Conservation (phyloP, 1,284 basidiomycete genomes). For the Trametes sp. region DNA sequence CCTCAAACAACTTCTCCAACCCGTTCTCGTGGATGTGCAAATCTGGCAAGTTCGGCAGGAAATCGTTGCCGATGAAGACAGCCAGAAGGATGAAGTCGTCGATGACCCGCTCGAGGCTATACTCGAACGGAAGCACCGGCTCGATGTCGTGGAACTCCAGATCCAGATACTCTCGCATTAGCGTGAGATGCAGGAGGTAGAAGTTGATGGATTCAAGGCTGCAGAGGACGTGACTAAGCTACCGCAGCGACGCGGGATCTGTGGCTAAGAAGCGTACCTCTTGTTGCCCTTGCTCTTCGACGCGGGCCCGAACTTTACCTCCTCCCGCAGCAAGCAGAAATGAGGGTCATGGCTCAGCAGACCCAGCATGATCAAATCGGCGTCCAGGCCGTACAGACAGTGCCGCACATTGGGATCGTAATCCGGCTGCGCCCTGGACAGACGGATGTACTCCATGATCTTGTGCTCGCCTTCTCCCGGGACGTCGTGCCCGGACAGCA, state of each 20-base stretch:
- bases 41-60: conserved; percentile 95
- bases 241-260: not conserved
- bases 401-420: conserved; percentile 96
- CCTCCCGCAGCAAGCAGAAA: conserved; percentile 96
- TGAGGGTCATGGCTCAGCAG: conserved; percentile 98
- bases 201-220: conserved; percentile 92
- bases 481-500: conserved; percentile 98
- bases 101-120: conserved; percentile 92
- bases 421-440: conserved; percentile 92
- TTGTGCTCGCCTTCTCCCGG: conserved; percentile 99
- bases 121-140: conserved; percentile 67
- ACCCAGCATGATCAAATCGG: conserved; percentile 98
- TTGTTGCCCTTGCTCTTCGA: conserved; percentile 74
- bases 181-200: conserved; percentile 92
- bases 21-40: conserved; percentile 98
- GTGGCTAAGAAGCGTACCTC: conserved; percentile 55
- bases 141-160: conserved; percentile 88
- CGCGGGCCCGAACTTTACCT: conserved; percentile 95
- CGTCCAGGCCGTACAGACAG: conserved; percentile 98
- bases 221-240: not conserved
- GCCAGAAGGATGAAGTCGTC: conserved; percentile 98
- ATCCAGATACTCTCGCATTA: conserved; percentile 97
- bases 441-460: conserved; percentile 99
- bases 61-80: conserved; percentile 98
- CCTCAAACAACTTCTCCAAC: conserved; percentile 89